Conservation (phyloP, 2,329 filamentous ascomycete species). For the Penicillium aurantiogriseum region DNA sequence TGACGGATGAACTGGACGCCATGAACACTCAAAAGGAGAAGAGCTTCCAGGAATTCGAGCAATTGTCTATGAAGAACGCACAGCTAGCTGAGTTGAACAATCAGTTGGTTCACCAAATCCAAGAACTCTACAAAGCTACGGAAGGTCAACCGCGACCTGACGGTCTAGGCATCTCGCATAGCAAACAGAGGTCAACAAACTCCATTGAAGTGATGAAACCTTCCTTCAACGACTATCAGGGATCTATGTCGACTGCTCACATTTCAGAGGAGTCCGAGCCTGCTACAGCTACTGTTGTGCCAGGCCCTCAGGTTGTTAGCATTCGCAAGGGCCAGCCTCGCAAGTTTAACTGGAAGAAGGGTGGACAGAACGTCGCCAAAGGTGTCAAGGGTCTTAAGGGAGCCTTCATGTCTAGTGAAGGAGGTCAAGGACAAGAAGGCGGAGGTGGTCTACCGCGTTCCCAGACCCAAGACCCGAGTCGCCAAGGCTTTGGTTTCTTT, state of each 20-base stretch:
- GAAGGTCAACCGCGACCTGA: slow-evolving; percentile 40
- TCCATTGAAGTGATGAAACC: slow-evolving; percentile 48
- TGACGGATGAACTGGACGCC: slow-evolving; percentile 80
- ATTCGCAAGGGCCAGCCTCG: slow-evolving; percentile 91
- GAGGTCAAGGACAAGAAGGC: slow-evolving; percentile 45
- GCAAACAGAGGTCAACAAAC: slow-evolving; percentile 51
- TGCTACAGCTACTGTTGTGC: slow-evolving; percentile 56
- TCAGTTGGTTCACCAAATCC: slow-evolving; percentile 88
- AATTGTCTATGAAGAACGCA: slow-evolving; percentile 88
- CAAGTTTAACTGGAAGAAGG: slow-evolving; percentile 99
- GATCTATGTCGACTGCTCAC: slow-evolving; percentile 56
- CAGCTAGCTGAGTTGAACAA: slow-evolving; percentile 95
- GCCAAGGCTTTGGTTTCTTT: slow-evolving; percentile 72
- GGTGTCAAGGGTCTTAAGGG: slow-evolving; percentile 94
- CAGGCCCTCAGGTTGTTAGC: slow-evolving; percentile 88
- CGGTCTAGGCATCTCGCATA: slow-evolving; percentile 61
- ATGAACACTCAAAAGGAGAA: slow-evolving; percentile 85
- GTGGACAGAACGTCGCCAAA: slow-evolving; percentile 88
- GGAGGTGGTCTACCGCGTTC: slow-evolving; percentile 35
- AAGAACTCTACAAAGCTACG: slow-evolving; percentile 83
- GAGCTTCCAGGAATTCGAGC: slow-evolving; percentile 92
- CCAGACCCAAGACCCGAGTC: slow-evolving; percentile 45
- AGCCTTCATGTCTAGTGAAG: slow-evolving; percentile 69
- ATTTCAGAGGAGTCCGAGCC: slow-evolving; percentile 66
- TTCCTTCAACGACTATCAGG: slow-evolving; percentile 50